A percentile compares a stretch with the other conserved stretches of the same genome.
phyloP scores from a whole-genome alignment of 805 yeast genomes.

The Kodamaea kakaduensis region DNA sequence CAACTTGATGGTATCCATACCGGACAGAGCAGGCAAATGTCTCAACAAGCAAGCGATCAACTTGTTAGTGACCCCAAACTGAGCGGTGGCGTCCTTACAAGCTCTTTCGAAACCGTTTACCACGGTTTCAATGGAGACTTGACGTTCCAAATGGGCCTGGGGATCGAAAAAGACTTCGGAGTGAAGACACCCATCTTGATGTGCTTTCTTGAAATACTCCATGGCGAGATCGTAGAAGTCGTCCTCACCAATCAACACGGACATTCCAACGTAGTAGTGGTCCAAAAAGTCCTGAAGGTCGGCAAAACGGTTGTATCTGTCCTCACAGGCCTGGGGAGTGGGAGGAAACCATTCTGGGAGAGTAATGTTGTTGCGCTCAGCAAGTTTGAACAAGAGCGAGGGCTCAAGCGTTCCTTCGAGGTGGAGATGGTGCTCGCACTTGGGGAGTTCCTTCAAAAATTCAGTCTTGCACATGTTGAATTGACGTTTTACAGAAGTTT shows the following conservation, averaged over 20 bases:
- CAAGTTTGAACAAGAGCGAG: conserved; percentile 63
- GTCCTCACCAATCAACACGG: conserved; percentile 61
- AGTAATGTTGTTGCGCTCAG: conserved; percentile 56
- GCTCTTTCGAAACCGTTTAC: conserved; percentile 67
- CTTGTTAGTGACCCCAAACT: conserved; percentile 62
- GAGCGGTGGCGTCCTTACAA: conserved; percentile 53
- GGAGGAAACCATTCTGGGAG: conserved; percentile 64
- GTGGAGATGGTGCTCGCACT: conserved; percentile 85
- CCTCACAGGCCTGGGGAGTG: conserved; percentile 44
- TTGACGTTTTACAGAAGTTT: neutral
- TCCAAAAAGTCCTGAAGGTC: conserved; percentile 76
- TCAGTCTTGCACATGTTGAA: conserved; percentile 5
- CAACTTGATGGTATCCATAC: conserved; percentile 52
- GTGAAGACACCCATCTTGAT: conserved; percentile 58
- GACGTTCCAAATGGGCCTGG: conserved; percentile 75
- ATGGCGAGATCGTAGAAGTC: conserved; percentile 79
- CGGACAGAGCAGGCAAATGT: conserved; percentile 61
- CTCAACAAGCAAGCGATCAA: conserved; percentile 79
- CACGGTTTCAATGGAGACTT: conserved; percentile 54
- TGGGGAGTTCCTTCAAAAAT: conserved; percentile 55
- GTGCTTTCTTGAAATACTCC: conserved; percentile 61
- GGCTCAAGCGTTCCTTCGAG: conserved; percentile 79
- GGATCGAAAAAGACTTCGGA: conserved; percentile 83
- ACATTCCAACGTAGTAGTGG: conserved; percentile 77
- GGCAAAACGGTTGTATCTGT: conserved; percentile 56